These are phyloP conservation scores for Epichloe aotearoae DNA, from an alignment of 2,329 filamentous ascomycete genomes.

Conservation along the genomic window DNA sequence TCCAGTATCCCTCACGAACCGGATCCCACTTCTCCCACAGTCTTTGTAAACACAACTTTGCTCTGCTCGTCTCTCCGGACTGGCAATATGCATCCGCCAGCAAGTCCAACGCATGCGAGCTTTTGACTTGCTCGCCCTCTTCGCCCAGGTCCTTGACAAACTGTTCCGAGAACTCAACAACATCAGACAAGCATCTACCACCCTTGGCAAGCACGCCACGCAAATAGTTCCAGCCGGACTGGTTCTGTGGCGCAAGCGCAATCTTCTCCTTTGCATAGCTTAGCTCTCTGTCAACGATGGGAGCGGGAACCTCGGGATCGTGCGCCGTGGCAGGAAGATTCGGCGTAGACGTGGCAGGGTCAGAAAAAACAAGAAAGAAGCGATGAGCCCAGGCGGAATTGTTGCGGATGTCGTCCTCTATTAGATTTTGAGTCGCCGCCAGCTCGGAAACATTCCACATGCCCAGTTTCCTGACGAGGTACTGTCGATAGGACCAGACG, in stretches of 20 bases:
- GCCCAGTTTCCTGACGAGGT: conserved; percentile 49
- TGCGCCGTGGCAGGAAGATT: conserved; percentile 34
- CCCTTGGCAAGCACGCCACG: conserved; percentile 60
- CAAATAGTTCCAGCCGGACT: conserved; percentile 88
- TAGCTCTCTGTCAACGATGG: conserved; percentile 61
- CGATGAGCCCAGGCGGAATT: conserved; percentile 97
- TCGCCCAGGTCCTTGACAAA: conserved; percentile 37
- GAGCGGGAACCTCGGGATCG: conserved; percentile 44
- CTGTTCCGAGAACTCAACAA: conserved; percentile 34
- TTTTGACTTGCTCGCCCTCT: conserved; percentile 38
- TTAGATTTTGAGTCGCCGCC: conserved; percentile 54
- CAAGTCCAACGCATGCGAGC: conserved; percentile 57
- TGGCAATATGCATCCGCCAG: conserved; percentile 55
- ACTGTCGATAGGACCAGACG: conserved; percentile 91
- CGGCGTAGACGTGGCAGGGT: conserved; percentile 36
- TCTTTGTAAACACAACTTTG: conserved; percentile 56
- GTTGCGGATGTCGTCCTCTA: conserved; percentile 76
- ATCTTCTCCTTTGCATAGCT: conserved; percentile 63
- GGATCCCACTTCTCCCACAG: conserved; percentile 82
- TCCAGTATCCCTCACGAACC: conserved; percentile 85
- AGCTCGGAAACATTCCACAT: conserved; percentile 62
- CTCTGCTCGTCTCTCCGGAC: conserved; percentile 44
- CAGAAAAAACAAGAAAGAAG: conserved; percentile 77
- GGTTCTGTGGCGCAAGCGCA: conserved; percentile 75
- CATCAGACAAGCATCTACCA: conserved; percentile 32